Evolutionary conservation across 2,329 filamentous ascomycete genomes (phyloP).

Genomic region (Westerdykella sp.): DNA sequence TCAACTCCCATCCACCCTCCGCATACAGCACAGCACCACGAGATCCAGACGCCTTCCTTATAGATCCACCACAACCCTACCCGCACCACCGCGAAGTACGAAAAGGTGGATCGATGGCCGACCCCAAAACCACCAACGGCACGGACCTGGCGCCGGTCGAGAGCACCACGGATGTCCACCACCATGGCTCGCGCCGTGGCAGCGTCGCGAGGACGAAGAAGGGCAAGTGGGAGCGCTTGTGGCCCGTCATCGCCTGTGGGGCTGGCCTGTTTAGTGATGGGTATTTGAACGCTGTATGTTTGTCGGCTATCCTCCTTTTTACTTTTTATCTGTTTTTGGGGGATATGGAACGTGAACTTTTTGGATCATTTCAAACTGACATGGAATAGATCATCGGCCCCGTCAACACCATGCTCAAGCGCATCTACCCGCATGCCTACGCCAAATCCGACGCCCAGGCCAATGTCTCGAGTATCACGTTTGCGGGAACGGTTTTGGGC

Average conservation of each 20-base stretch:
- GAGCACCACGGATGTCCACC: no score
- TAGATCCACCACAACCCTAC: no score
- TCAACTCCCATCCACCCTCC: no score
- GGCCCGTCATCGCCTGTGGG: constrained; percentile 80
- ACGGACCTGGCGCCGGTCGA: no score
- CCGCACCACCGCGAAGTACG: no score
- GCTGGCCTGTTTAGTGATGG: constrained; percentile 88
- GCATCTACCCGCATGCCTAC: constrained; percentile 66
- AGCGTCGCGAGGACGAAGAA: constrained; percentile 29
- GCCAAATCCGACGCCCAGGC: constrained; percentile 60
- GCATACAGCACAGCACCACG: no score
- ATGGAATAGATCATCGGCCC: constrained; percentile 68
- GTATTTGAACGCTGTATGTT: constrained; percentile 73
- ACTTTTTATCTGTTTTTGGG: not conserved
- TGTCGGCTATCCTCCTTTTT: constrained; percentile 3
- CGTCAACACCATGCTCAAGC: constrained; percentile 68
- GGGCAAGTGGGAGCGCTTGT: constrained; percentile 43
- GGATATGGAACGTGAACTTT: not conserved
- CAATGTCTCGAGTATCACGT: constrained; percentile 76
- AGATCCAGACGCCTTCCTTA: no score
- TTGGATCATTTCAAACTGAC: not conserved
- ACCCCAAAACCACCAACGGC: no score
- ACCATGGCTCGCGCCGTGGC: constrained; percentile 10
- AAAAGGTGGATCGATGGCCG: no score
- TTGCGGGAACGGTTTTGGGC: constrained; percentile 78